Evolutionary conservation across 2,329 filamentous ascomycete genomes (phyloP).

Genomic region (Ophiostoma australiae): DNA sequence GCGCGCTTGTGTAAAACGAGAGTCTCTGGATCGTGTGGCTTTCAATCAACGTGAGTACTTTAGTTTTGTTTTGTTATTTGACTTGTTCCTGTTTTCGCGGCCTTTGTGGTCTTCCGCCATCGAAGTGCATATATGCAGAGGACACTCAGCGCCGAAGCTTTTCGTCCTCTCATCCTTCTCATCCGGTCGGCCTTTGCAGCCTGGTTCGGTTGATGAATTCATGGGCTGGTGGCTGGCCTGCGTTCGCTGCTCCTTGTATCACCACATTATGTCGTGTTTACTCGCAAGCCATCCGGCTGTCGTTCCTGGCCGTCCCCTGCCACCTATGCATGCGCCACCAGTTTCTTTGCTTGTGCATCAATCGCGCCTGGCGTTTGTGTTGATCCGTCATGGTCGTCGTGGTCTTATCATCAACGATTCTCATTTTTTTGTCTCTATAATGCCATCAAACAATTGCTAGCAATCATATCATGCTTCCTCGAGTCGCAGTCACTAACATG

Average conservation of each 20-base stretch:
- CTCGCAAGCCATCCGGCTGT: not conserved
- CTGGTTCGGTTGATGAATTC: not conserved
- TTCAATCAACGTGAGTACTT: not conserved
- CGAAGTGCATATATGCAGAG: not conserved
- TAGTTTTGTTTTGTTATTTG: not conserved
- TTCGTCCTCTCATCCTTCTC: not conserved
- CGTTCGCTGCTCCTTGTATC: not conserved
- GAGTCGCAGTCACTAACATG: slow-evolving; percentile 32
- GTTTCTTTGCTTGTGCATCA: not conserved
- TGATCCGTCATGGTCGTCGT: not conserved
- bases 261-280: slow-evolving; percentile 6
- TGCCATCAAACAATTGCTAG: not conserved
- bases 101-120: not conserved
- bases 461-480: slow-evolving; percentile 4
- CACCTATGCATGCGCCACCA: not conserved
- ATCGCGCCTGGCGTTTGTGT: not conserved
- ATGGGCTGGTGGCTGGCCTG: not conserved
- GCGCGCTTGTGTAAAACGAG: not conserved
- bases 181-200: not conserved
- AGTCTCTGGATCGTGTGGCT: not conserved
- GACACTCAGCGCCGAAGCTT: not conserved
- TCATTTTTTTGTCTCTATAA: not conserved
- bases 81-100: not conserved
- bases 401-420: not conserved
- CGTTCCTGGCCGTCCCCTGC: not conserved